Conservation (phyloP, 371 early-diverging fungal genomes). For the Mortierella sp. region DNA sequence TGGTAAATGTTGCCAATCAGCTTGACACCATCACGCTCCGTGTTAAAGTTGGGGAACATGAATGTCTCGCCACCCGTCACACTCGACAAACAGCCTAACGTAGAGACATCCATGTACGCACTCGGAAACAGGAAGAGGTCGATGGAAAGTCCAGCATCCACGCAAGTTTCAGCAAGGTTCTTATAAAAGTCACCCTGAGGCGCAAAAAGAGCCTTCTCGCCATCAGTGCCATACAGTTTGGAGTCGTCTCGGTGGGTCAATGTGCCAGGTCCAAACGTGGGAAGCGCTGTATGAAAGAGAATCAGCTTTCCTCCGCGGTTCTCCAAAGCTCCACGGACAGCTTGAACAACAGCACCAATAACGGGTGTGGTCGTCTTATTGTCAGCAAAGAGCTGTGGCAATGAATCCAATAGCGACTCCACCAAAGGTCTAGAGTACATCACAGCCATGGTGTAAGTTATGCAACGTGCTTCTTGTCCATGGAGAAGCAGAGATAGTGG, state of each 20-base stretch:
- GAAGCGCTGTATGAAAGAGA: slow-evolving; percentile 85
- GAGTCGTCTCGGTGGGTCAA: slow-evolving; percentile 88
- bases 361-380: slow-evolving; percentile 78
- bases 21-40: slow-evolving; percentile 69
- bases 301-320: slow-evolving; percentile 87
- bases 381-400: slow-evolving; percentile 85
- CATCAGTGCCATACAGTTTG: slow-evolving; percentile 88
- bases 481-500: too few relatives aligned
- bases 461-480: not conserved
- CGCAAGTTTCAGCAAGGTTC: slow-evolving; percentile 81
- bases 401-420: slow-evolving; percentile 79
- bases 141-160: slow-evolving; percentile 82
- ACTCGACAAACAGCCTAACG: slow-evolving; percentile 77
- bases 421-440: slow-evolving; percentile 65
- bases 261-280: slow-evolving; percentile 87
- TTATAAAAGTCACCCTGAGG: slow-evolving; percentile 90
- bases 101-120: slow-evolving; percentile 89
- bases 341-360: slow-evolving; percentile 87
- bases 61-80: slow-evolving; percentile 92
- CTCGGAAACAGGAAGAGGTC: slow-evolving; percentile 91
- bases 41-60: slow-evolving; percentile 82
- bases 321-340: slow-evolving; percentile 79
- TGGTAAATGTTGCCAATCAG: slow-evolving; percentile 77
- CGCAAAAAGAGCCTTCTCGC: slow-evolving; percentile 85
- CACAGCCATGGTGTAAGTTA: not conserved